Evolutionary conservation across 257 asterid genomes (phyloP).

Genomic region (Avicennia marina): DNA sequence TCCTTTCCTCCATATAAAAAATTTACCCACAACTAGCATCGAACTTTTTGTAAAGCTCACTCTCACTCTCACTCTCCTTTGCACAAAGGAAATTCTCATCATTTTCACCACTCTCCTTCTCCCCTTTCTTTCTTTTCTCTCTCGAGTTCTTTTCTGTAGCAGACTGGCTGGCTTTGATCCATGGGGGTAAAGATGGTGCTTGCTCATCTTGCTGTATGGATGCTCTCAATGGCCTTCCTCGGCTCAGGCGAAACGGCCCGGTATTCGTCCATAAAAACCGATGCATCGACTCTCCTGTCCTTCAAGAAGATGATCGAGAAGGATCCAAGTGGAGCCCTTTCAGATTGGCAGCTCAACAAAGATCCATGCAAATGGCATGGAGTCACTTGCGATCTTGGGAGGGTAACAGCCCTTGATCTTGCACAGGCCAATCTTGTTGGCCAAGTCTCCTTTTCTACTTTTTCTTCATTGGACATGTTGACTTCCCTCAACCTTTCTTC

Average conservation of each 20-base stretch:
- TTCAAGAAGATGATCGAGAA: conserved; percentile 72
- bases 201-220: conserved; percentile 17
- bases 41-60: conserved; percentile 61
- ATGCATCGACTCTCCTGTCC: conserved; percentile 55
- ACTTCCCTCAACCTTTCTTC: conserved; percentile 64
- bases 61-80: conserved; percentile 26
- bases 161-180: too few species aligned
- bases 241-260: conserved; percentile 12
- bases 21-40: conserved; percentile 20
- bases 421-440: conserved; percentile 64
- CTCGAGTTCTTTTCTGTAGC: too few species aligned
- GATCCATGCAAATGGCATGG: conserved; percentile 77
- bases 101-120: conserved; percentile 42
- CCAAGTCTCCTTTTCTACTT: conserved; percentile 46
- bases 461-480: conserved; percentile 53
- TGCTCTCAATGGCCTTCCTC: conserved; percentile 14
- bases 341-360: conserved; percentile 48
- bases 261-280: conserved; percentile 42
- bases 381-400: conserved; percentile 52
- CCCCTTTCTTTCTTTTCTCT: conserved; percentile 16
- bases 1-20: conserved; percentile 49
- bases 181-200: too few species aligned
- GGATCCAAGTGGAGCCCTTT: conserved; percentile 57
- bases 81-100: conserved; percentile 49
- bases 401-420: conserved; percentile 68